Conservation (phyloP, 1,284 basidiomycete species). For the Puccinia polysora region DNA sequence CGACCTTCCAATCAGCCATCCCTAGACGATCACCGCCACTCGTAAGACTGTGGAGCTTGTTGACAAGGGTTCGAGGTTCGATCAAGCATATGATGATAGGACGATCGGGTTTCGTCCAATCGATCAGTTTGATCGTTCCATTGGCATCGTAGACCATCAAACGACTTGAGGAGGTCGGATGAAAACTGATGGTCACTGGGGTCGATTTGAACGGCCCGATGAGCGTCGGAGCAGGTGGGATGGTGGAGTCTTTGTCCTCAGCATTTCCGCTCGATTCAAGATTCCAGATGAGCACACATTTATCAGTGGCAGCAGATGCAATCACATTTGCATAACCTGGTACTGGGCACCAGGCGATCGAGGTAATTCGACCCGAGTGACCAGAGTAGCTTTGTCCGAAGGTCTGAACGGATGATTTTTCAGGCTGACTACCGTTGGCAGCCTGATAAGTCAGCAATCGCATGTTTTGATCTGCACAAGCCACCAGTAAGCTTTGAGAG, state of each 20-base stretch:
- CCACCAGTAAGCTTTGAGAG: constrained; percentile 25
- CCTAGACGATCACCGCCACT: constrained; percentile 2
- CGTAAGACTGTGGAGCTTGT: constrained; percentile 16
- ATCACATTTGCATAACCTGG: constrained; percentile 34
- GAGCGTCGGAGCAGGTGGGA: constrained; percentile 1
- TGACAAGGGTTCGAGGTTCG: constrained; percentile 28
- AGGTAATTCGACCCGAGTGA: constrained; percentile 33
- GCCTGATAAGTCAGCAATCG: constrained; percentile 7
- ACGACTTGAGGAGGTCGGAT: constrained; percentile 1
- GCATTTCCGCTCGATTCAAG: neutral
- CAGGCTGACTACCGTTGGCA: neutral
- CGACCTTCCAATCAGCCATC: constrained; percentile 38
- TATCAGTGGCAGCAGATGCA: constrained; percentile 29
- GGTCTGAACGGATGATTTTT: neutral
- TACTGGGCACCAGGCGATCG: constrained; percentile 34
- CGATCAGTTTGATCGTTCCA: constrained; percentile 14
- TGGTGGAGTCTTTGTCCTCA: neutral
- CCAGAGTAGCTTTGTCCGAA: constrained; percentile 35
- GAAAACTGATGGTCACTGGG: constrained; percentile 23
- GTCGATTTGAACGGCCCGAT: constrained; percentile 9
- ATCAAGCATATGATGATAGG: constrained; percentile 35
- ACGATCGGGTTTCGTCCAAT: constrained; percentile 24
- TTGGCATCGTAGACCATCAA: constrained; percentile 23
- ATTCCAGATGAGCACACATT: constrained; percentile 38
- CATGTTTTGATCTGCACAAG: constrained; percentile 30